Evolutionary conservation across 441 rosid genomes (phyloP), one percentile per base, ranked within the genome.

Genomic region (Biscutella auriculata): DNA sequence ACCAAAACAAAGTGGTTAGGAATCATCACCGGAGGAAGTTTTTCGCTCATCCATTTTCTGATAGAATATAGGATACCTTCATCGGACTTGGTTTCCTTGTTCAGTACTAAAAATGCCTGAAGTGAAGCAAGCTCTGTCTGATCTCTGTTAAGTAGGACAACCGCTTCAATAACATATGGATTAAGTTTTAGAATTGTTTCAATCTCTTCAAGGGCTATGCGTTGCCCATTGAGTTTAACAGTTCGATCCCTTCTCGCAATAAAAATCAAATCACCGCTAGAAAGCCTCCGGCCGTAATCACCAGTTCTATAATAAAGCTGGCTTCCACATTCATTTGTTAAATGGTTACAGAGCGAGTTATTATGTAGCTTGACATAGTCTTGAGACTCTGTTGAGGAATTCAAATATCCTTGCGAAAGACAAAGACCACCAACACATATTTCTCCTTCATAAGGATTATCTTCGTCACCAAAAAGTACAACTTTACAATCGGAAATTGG

Each of bases 231-330:
- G 62, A 82, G 74, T 73, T 92, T 92, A 60, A 86, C 56, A 16
- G 77, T 78, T 8, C 90, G 87, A 64, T 92, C 95, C 70, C 66
- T 82, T 72, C 98, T 84, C 47, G 95, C 95, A 63, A 83, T 46
- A 63, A 81, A 88, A 60, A 86, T 66, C 78, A 88, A 77, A 70
- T 86, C 92, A 53, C 97, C 88, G 37, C 80, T 77, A 41, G 74
- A 58, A 66, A 92, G 82, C 62, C 63, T 68, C 72, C 53, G 63
- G 8, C 87, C 98, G 68, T 82, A 81, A 74, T 92, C 98, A 75
- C 98, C 98, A 48, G 95, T 92, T 78, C 76, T 79, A 64, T 75
- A 82, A 68, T 81, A 84, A 32, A 69, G 45, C 57, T 42, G 75
- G 54, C 75, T 53, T 68, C 82, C 84, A 71, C 80, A 76, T 17